Conservation (phyloP, 2,329 filamentous ascomycete species). For the Aspergillaceae sp. region DNA sequence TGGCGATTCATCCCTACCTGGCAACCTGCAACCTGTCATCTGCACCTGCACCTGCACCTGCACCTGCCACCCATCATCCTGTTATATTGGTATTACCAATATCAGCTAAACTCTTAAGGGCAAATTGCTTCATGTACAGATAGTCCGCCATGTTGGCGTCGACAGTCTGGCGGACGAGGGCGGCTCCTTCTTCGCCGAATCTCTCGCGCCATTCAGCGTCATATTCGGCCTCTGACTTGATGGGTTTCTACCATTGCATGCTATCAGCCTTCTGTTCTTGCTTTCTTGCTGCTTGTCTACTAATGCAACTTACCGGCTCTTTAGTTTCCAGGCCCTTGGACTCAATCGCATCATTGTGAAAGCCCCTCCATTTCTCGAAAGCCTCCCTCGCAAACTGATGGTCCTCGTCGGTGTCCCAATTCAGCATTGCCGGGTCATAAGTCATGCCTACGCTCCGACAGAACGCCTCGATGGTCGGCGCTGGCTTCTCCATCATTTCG, state of each 20-base stretch:
- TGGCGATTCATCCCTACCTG: no score
- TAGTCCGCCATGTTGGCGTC: conserved; percentile 53
- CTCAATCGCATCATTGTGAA: conserved; percentile 88
- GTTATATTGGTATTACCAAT: no score
- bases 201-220: conserved; percentile 54
- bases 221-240: conserved; percentile 46
- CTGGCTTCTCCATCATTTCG: conserved; percentile 79
- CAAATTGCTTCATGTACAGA: conserved; percentile 58
- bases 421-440: conserved; percentile 69
- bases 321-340: conserved; percentile 65
- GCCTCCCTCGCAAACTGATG: conserved; percentile 59
- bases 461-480: conserved; percentile 65
- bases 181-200: conserved; percentile 52
- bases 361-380: conserved; percentile 96
- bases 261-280: conserved; percentile 3
- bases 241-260: conserved; percentile 4
- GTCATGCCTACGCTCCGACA: conserved; percentile 73
- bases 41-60: no score
- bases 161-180: conserved; percentile 51
- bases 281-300: conserved; percentile 17
- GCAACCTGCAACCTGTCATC: no score
- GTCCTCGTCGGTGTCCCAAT: conserved; percentile 70
- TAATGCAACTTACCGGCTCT: conserved; percentile 31
- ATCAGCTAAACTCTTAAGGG: no score
- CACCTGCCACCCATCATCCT: no score